A percentile compares a stretch with the other conserved stretches of the same genome.
These are phyloP conservation scores for Abrus pulchellus DNA, from an alignment of 306 rosid species.

Conservation along the genomic window DNA sequence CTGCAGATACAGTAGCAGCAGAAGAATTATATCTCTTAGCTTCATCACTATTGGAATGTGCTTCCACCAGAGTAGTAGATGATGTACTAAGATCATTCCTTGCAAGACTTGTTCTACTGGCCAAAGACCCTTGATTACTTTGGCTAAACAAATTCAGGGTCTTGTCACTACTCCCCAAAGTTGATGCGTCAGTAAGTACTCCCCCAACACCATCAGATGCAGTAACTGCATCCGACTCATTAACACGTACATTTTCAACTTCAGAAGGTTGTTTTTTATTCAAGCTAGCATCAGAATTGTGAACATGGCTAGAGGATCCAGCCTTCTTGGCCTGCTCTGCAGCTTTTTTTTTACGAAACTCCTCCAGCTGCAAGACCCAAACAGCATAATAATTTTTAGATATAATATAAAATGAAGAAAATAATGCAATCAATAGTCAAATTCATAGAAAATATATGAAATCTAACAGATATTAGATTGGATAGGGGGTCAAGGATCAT, in stretches of 20 bases:
- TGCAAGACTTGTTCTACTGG: slow-evolving; percentile 45
- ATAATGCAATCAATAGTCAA: slow-evolving; percentile 21
- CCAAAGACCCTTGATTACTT: slow-evolving; percentile 54
- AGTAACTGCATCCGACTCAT: slow-evolving; percentile 71
- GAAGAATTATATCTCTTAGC: slow-evolving; percentile 52
- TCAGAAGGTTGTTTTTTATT: slow-evolving; percentile 69
- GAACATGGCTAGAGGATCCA: slow-evolving; percentile 55
- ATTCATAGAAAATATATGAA: background rate
- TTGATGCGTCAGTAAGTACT: slow-evolving; percentile 51
- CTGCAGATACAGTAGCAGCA: slow-evolving; percentile 47
- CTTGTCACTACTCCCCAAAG: slow-evolving; percentile 56
- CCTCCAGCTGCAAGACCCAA: slow-evolving; percentile 79
- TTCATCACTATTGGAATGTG: slow-evolving; percentile 57
- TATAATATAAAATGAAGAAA: background rate
- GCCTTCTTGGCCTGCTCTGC: slow-evolving; percentile 83
- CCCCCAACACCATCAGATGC: slow-evolving; percentile 66
- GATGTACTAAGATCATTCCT: slow-evolving; percentile 54
- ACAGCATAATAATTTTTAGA: background rate
- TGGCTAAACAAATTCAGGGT: slow-evolving; percentile 49
- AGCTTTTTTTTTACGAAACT: slow-evolving; percentile 94
- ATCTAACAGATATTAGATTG: background rate
- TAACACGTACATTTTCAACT: slow-evolving; percentile 66
- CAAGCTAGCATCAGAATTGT: slow-evolving; percentile 57
- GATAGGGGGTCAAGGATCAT: too few species aligned
- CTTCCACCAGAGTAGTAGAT: slow-evolving; percentile 50